Conservation (phyloP, 2,329 filamentous ascomycete species). For the Paraconiothyrium sp. region DNA sequence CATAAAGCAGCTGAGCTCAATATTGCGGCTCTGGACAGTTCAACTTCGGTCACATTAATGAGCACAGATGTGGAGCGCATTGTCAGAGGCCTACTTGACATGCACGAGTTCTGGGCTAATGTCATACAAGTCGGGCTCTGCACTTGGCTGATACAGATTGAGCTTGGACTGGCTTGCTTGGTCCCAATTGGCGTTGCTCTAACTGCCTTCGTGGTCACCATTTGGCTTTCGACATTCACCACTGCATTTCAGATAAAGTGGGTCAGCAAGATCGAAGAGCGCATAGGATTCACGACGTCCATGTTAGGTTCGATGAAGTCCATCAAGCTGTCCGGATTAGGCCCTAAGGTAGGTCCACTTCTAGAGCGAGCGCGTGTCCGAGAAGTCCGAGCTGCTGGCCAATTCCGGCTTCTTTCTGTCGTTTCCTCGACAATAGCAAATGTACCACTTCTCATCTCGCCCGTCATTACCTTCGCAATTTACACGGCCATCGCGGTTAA, state of each 20-base stretch:
- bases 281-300: conserved; percentile 56
- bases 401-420: conserved; percentile 22
- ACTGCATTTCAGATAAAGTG: conserved; percentile 53
- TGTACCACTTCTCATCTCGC: conserved; percentile 15
- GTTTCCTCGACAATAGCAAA: conserved; percentile 4
- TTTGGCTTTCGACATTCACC: conserved; percentile 50
- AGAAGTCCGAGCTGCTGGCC: conserved; percentile 51
- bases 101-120: conserved; percentile 55
- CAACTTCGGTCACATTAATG: conserved; percentile 56
- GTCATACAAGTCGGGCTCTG: conserved; percentile 57
- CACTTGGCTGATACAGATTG: conserved; percentile 53
- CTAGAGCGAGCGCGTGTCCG: conserved; percentile 31
- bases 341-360: conserved; percentile 42
- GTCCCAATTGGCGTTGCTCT: conserved; percentile 55
- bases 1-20: conserved; percentile 53
- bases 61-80: conserved; percentile 59
- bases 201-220: conserved; percentile 40
- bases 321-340: conserved; percentile 61
- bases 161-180: conserved; percentile 56
- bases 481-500: conserved; percentile 13
- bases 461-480: conserved; percentile 21
- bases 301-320: conserved; percentile 62
- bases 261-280: conserved; percentile 61
- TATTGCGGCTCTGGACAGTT: conserved; percentile 34
- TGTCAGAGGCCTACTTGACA: conserved; percentile 38